Evolutionary conservation across 2,329 filamentous ascomycete species (phyloP).

Genomic region (Sclerotinia nivalis): DNA sequence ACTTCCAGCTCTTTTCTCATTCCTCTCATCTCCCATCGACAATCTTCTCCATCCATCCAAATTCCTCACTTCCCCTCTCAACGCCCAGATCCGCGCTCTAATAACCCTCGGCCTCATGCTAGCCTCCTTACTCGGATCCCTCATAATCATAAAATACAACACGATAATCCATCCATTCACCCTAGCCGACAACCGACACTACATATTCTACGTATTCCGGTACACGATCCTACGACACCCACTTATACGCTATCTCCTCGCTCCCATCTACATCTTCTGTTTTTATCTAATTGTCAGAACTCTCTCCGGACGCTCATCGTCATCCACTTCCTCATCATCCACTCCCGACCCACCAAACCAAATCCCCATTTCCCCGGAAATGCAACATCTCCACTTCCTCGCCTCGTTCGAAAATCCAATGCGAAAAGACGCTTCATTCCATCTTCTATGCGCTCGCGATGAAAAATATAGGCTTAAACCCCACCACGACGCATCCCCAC

Average conservation of each 20-base stretch:
- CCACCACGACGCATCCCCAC: neutral
- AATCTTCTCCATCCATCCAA: slow-evolving; percentile 35
- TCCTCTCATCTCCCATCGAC: slow-evolving; percentile 43
- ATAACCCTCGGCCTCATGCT: neutral
- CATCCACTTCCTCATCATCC: slow-evolving; percentile 25
- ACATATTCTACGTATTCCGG: slow-evolving; percentile 95
- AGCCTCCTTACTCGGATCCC: neutral
- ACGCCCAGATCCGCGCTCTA: neutral
- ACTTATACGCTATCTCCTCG: slow-evolving; percentile 64
- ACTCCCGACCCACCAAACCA: neutral
- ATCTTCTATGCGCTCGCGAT: neutral
- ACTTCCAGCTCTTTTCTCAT: slow-evolving; percentile 49
- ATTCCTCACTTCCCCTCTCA: slow-evolving; percentile 32
- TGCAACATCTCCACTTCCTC: neutral
- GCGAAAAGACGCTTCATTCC: neutral
- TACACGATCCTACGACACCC: slow-evolving; percentile 70
- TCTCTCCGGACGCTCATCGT: slow-evolving; percentile 50
- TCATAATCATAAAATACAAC: slow-evolving; percentile 69
- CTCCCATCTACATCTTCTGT: slow-evolving; percentile 69
- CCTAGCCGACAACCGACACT: slow-evolving; percentile 93
- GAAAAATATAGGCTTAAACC: too few relatives aligned
- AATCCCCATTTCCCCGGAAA: neutral
- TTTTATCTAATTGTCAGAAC: slow-evolving; percentile 68
- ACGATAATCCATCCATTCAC: slow-evolving; percentile 96
- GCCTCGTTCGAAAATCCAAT: neutral